Evolutionary conservation across 805 yeast genomes (phyloP).

Genomic region (Saturnispora saitoi): DNA sequence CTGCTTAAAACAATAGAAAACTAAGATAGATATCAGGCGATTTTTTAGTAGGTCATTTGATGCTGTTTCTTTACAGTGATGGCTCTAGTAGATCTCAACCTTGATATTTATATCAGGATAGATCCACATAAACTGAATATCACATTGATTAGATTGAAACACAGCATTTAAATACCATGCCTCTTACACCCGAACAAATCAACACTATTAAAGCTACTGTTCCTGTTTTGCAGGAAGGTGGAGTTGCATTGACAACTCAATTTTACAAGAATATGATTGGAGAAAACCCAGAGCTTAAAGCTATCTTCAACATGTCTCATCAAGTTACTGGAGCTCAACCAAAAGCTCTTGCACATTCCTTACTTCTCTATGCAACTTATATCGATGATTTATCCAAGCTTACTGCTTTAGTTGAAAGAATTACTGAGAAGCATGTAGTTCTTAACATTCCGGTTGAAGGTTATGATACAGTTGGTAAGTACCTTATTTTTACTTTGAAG

Average conservation of each 20-base stretch:
- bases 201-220: neutral
- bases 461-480: slow-evolving; percentile 55
- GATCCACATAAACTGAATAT: too few relatives aligned
- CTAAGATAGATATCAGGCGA: too few relatives aligned
- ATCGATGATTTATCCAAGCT: slow-evolving; percentile 52
- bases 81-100: too few relatives aligned
- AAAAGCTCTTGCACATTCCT: slow-evolving; percentile 51
- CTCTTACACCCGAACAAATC: neutral
- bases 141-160: too few relatives aligned
- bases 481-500: slow-evolving; percentile 45
- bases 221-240: slow-evolving; percentile 51
- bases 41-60: too few relatives aligned
- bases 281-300: slow-evolving; percentile 44
- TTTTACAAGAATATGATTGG: slow-evolving; percentile 51
- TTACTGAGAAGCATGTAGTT: slow-evolving; percentile 60
- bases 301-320: slow-evolving; percentile 53
- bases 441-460: slow-evolving; percentile 55
- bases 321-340: slow-evolving; percentile 53
- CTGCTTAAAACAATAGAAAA: too few relatives aligned
- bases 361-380: slow-evolving; percentile 52
- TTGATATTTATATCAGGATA: too few relatives aligned
- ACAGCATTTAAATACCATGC: neutral
- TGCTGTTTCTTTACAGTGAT: too few relatives aligned
- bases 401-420: slow-evolving; percentile 44
- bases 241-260: slow-evolving; percentile 42